Evolutionary conservation across 2,329 filamentous ascomycete genomes (phyloP), one percentile per base, ranked within the genome.

Genomic region (Venturia oleaginea): DNA sequence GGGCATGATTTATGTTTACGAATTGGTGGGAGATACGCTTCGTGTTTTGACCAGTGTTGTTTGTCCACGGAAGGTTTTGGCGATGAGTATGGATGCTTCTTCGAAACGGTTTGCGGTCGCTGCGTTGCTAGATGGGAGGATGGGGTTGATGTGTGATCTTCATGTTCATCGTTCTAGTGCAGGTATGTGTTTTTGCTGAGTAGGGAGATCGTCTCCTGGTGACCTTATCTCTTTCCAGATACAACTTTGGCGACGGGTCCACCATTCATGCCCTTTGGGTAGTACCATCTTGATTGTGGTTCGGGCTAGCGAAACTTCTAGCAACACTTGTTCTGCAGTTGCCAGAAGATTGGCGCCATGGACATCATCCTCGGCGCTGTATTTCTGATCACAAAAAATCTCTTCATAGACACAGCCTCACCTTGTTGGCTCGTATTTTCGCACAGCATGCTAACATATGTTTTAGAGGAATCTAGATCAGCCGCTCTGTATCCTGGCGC

Each of bases 41-140:
- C 67, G 74, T 54, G 81, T 80, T 1, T 71, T 85, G 19, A 79
- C 83, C 1, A 81, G 76, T 48, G 79, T 89, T 13, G 70, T 80
- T 17, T 88, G 85, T 68, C 84, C 84, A 15, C 76, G 78, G 19
- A 76, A 80, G 55, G 81, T 88, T 2, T 71, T 89, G 6, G 79
- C 81, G 3, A 83, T 84, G 68, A 84, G 83, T 67, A 86, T 89
- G 79, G 84, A 88, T 70, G 84, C 83, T 0, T 85, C 81, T 4
- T 80, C 78, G 2, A 76, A 81, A 10, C 77, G 79, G 54, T 78
- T 83, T 68, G 79, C 83, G 7, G 76, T 88, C 62, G 85, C 84
- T 19, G 80, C 83, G 37, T 74, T 89, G 10, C 76, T 88, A 59
- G 80, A 84, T 66, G 84, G 83, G 7, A 80, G 86, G 2, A 78